A percentile compares a stretch with the other conserved stretches of the same genome.
Conservation (phyloP, 2,329 filamentous ascomycete genomes). For the Phyllosticta citrichinensis region DNA sequence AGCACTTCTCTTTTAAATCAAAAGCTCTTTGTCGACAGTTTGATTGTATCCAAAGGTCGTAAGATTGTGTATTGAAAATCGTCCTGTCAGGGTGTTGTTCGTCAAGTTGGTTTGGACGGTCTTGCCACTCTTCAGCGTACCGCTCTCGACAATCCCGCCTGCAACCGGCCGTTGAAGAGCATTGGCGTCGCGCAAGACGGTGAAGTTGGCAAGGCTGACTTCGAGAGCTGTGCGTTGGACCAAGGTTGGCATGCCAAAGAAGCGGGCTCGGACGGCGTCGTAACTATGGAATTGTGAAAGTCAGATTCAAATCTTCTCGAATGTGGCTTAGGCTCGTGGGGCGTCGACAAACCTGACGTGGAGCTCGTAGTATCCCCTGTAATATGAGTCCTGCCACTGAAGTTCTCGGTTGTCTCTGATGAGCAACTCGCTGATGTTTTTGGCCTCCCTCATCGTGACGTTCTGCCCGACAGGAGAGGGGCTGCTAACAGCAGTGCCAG, state of each 20-base stretch:
- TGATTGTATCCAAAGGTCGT: constrained; percentile 7
- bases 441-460: constrained; percentile 44
- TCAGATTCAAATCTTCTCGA: constrained; percentile 14
- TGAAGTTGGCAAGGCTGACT: constrained; percentile 60
- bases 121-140: constrained; percentile 43
- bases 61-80: constrained; percentile 14
- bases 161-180: constrained; percentile 42
- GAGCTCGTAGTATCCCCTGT: constrained; percentile 63
- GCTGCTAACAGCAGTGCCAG: constrained; percentile 56
- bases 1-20: neutral
- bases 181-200: constrained; percentile 53
- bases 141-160: constrained; percentile 44
- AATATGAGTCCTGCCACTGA: constrained; percentile 65
- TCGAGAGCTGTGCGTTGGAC: constrained; percentile 52
- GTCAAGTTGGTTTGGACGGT: constrained; percentile 25
- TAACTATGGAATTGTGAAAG: neutral
- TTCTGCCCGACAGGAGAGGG: constrained; percentile 50
- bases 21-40: neutral
- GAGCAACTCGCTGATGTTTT: constrained; percentile 28
- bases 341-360: constrained; percentile 18
- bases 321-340: neutral
- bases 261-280: constrained; percentile 47
- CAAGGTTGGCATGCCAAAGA: constrained; percentile 54
- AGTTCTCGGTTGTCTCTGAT: constrained; percentile 49
- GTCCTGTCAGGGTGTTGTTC: constrained; percentile 24